phyloP scores from a whole-genome alignment of 1,284 basidiomycete species.

The Amylostereum chailletii region DNA sequence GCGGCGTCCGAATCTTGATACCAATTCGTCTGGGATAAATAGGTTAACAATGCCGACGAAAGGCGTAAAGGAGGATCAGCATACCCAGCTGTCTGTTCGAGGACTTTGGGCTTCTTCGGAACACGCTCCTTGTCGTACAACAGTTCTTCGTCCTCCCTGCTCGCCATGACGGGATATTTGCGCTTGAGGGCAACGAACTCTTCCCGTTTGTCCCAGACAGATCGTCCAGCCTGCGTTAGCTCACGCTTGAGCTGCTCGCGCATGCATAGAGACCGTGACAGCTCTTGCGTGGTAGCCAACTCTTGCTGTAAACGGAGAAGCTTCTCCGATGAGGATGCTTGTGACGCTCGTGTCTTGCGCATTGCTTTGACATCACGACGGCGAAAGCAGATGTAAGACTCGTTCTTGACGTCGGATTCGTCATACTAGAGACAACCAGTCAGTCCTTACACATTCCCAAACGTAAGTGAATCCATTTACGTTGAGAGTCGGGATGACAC shows the following conservation, averaged over 20 bases:
- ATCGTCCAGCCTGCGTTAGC: conserved; percentile 44
- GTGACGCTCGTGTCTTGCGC: conserved; percentile 89
- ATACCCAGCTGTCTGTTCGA: background rate
- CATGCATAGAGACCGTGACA: conserved; percentile 59
- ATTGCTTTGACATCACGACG: conserved; percentile 91
- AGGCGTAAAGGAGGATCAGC: background rate
- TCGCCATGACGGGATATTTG: conserved; percentile 57
- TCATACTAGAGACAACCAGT: conserved; percentile 51
- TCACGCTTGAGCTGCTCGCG: conserved; percentile 77
- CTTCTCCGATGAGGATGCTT: conserved; percentile 83
- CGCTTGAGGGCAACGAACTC: conserved; percentile 76
- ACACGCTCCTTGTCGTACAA: conserved; percentile 69
- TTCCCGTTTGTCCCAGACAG: conserved; percentile 75
- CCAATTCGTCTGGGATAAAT: background rate
- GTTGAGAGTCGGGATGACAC: conserved; percentile 76
- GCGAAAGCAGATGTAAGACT: conserved; percentile 98
- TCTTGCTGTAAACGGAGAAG: conserved; percentile 76
- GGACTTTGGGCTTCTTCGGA: conserved; percentile 44
- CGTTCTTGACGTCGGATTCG: conserved; percentile 83
- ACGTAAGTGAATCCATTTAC: conserved; percentile 31
- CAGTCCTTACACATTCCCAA: background rate
- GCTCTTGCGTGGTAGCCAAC: conserved; percentile 61
- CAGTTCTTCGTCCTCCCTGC: conserved; percentile 78
- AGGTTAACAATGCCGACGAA: background rate
- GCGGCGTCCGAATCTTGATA: background rate